Base-by-base conservation (phyloP, 2,329 filamentous ascomycete species). In the Pseudogymnoascus sp. region DNA sequence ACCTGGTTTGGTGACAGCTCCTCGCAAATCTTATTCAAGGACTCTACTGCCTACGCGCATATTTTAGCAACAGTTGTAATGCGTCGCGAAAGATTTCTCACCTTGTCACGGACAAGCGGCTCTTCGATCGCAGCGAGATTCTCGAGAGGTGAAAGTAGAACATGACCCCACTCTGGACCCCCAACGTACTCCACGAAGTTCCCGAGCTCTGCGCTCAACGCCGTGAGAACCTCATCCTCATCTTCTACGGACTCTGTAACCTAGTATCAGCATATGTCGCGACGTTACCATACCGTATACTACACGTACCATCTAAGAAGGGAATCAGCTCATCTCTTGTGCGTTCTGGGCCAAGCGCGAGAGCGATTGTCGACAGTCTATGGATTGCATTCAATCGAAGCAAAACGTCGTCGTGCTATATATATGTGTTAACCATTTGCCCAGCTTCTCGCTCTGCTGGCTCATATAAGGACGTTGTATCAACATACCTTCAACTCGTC, bases 111-210 rank as follows among this genome's bases (percentile, higher is more conserved):
- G 67, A 99, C 94, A 70, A 99, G 85, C 67, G 94, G 93, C 79
- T 99, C 94, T 78, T 99, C 94, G 78, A 99, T 99, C 67, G 93
- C 93, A 62, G 94, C 95, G 71, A 99, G 84, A 77, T 99, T 97
- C 84, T 99, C 95, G 67, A 99, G 82, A 65, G 95, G 94, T 61
- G 94, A 97, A 65, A 99, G 87, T 66, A 99, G 89, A 75, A 97
- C 92, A 79, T 99, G 94, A 71, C 90, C 94, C 80, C 88, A 92
- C 77, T 95, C 89, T 68, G 94, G 86, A 66, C 94, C 94, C 67
- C 94, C 94, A 69, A 99, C 94, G 73, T 97, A 97, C 77, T 99
- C 94, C 77, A 96, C 91, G 75, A 99, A 99, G 75, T 85, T 89
- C 69, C 94, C 94, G 68, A 99, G 86, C 81, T 99, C 94, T 74